Evolutionary conservation across 441 rosid species (phyloP).

Genomic region (Syzygium malaccense): DNA sequence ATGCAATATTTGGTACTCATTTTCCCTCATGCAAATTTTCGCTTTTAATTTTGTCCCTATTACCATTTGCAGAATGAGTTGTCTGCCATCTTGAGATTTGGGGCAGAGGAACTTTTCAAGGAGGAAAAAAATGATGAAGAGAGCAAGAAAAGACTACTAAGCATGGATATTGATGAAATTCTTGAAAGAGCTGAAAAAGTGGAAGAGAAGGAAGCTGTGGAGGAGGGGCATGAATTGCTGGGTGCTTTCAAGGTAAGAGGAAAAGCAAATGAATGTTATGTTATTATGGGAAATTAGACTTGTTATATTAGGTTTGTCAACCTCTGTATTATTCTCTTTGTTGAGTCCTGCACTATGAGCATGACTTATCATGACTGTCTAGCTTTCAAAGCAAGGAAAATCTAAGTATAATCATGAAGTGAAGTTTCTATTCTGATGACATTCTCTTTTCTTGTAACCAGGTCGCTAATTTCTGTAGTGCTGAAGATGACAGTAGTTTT

Average conservation of each 20-base stretch:
- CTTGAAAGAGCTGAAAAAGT: slow-evolving; percentile 99
- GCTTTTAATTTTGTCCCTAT: slow-evolving; percentile 4
- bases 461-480: slow-evolving; percentile 91
- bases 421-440: background rate
- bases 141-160: slow-evolving; percentile 79
- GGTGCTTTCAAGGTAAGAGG: slow-evolving; percentile 92
- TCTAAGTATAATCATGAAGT: background rate
- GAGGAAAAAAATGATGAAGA: slow-evolving; percentile 97
- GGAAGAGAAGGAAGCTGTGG: slow-evolving; percentile 68
- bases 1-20: background rate
- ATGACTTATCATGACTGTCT: background rate
- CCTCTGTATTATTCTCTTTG: background rate
- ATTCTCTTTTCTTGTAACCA: slow-evolving; percentile 17
- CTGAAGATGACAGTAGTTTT: slow-evolving; percentile 96
- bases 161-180: slow-evolving; percentile 98
- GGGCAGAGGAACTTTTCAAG: slow-evolving; percentile 98
- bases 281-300: background rate
- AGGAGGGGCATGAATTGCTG: slow-evolving; percentile 73
- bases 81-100: slow-evolving; percentile 97
- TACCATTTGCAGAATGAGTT: slow-evolving; percentile 71
- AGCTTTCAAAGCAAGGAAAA: background rate
- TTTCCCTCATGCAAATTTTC: background rate
- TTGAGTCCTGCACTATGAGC: background rate
- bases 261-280: background rate
- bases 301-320: background rate